Percentiles rank a stretch among this genome's conserved stretches.
Evolutionary conservation across 768 basidiomycete genomes (phyloP).

Genomic region (Leccinum imitatum): DNA sequence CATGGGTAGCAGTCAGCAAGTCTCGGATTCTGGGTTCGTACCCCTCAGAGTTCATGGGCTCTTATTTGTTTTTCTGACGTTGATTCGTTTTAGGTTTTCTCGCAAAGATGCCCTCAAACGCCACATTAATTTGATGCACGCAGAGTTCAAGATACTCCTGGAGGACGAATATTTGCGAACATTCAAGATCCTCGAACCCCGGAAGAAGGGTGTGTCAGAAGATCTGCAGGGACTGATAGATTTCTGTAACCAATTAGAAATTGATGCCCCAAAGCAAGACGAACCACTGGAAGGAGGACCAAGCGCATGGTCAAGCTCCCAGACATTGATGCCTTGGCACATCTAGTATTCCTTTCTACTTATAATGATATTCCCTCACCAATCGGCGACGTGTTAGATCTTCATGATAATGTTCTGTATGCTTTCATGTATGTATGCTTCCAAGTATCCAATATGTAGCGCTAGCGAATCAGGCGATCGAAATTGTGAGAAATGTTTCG

Average conservation of each 20-base stretch:
- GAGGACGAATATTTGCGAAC: fast-evolving
- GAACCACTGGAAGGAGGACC: neutral
- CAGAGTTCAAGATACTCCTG: neutral
- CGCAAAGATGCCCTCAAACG: constrained; percentile 13
- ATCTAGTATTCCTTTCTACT: neutral
- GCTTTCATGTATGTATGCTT: too few species aligned
- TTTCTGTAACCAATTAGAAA: neutral
- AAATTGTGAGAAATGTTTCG: too few species aligned
- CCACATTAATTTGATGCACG: neutral
- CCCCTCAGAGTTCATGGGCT: neutral
- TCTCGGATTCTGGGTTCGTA: too few species aligned
- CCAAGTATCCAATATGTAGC: too few species aligned
- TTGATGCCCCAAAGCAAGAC: neutral
- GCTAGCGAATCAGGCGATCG: too few species aligned
- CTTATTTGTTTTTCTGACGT: neutral
- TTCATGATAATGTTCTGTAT: too few species aligned
- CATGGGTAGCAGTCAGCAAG: neutral
- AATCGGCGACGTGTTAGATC: too few species aligned
- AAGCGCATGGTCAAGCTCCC: too few species aligned
- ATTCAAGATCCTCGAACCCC: neutral
- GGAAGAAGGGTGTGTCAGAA: neutral
- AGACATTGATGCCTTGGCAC: too few species aligned
- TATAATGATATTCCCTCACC: neutral
- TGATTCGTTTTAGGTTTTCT: neutral
- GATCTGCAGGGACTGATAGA: neutral